A percentile compares a stretch with the other conserved stretches of the same genome.
phyloP scores from a whole-genome alignment of 768 basidiomycete genomes.

The Termitomyces sp. region DNA sequence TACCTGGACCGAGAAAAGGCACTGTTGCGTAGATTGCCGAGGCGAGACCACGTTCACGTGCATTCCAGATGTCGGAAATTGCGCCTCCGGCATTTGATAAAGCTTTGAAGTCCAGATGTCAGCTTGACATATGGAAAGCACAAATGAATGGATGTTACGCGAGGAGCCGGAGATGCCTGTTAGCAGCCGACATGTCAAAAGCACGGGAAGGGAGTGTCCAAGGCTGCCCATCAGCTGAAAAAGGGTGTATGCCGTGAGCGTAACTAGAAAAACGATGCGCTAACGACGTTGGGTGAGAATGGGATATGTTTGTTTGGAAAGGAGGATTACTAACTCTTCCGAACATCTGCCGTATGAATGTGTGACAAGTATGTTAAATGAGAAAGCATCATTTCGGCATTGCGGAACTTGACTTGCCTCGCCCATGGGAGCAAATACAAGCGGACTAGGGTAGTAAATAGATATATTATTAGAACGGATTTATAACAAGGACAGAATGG shows the following conservation, averaged over 20 bases:
- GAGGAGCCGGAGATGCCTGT: conserved; percentile 59
- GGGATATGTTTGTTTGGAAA: not conserved
- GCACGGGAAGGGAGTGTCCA: conserved; percentile 41
- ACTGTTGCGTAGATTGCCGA: conserved; percentile 56
- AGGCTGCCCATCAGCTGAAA: conserved; percentile 55
- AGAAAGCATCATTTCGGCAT: conserved; percentile 7
- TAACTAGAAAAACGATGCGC: conserved; percentile 53
- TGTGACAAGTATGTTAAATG: not conserved
- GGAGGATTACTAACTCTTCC: conserved; percentile 42
- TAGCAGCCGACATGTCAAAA: conserved; percentile 50
- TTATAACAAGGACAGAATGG: not conserved
- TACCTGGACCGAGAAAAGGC: conserved; percentile 57
- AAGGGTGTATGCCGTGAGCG: conserved; percentile 45
- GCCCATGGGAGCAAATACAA: conserved; percentile 56
- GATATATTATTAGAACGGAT: not conserved
- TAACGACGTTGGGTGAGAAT: conserved; percentile 13
- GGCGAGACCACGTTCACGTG: conserved; percentile 58
- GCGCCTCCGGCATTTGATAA: conserved; percentile 57
- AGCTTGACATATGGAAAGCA: conserved; percentile 1
- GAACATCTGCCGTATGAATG: conserved; percentile 33
- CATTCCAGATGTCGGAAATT: conserved; percentile 56
- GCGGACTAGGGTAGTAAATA: conserved; percentile 30
- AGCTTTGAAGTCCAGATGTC: conserved; percentile 28
- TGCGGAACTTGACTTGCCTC: conserved; percentile 35
- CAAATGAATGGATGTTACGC: conserved; percentile 29